A percentile compares a stretch with the other conserved stretches of the same genome.
phyloP scores from a whole-genome alignment of 169 alveolate genomes.

The Plasmodium vinckei region DNA sequence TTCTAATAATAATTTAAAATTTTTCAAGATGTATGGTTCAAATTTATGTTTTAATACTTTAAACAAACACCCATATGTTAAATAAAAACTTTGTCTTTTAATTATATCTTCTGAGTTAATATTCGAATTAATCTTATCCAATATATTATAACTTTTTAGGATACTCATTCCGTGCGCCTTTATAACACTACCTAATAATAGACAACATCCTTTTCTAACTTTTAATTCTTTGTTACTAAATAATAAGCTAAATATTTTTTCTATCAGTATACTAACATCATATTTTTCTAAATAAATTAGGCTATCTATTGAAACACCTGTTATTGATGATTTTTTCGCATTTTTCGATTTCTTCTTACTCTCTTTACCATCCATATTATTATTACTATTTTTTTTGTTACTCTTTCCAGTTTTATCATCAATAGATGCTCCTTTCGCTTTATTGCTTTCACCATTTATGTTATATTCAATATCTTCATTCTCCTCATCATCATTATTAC shows the following conservation, averaged over 20 bases:
- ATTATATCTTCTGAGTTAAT: conserved; percentile 58
- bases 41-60: conserved; percentile 65
- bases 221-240: conserved; percentile 50
- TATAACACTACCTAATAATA: conserved; percentile 61
- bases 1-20: conserved; percentile 66
- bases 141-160: conserved; percentile 30
- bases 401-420: neutral
- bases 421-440: neutral
- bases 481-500: neutral
- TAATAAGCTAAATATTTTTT: conserved; percentile 31
- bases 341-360: neutral
- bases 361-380: conserved; percentile 12
- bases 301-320: conserved; percentile 8
- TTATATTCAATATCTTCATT: neutral
- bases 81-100: conserved; percentile 75
- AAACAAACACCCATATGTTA: conserved; percentile 63
- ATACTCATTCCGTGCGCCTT: conserved; percentile 73
- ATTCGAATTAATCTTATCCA: conserved; percentile 38
- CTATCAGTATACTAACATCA: conserved; percentile 41
- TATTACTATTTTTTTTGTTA: conserved; percentile 8
- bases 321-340: conserved; percentile 11
- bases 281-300: conserved; percentile 38
- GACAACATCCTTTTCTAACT: conserved; percentile 72
- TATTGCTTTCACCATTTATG: neutral
- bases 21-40: conserved; percentile 66